Base-by-base conservation (phyloP, 257 asterid species). In the Solanum pinnatisectum region DNA sequence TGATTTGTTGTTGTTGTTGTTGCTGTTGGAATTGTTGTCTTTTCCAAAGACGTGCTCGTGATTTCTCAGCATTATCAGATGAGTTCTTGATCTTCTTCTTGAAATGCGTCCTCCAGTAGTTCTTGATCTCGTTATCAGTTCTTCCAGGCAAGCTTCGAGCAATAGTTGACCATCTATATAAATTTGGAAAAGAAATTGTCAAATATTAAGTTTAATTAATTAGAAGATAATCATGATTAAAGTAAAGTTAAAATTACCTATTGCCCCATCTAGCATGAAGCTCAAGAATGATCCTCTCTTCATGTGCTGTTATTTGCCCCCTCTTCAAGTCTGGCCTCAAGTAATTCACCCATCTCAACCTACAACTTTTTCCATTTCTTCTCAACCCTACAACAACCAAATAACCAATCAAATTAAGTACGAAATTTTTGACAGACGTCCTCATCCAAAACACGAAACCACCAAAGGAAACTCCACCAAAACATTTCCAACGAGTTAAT, bases 281-380 rank as follows among this genome's bases (percentile, higher is more conserved):
- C 84, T 96, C 98, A 65, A 93, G 87, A 65, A 96, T 96, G 52
- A 94, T 44, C 67, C 91, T 94, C 68, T 96, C 98, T 90, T 96
- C 99, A 68, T 94, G 88, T 59, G 99, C 98, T 68, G 98, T 96
- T 35, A 96, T 96, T 90, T 96, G 97, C 1, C 98, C 98, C 87
- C 92, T 96, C 92, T 96, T 96, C n/a, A 96, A 92, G 86, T 95
- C 99, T 42, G 99, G 99, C 94, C 98, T 94, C 94, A 96, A 87
- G 91, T 96, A 96, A 90, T 96, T 96, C 85, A 96, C 98, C 99
- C 99, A 96, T 92, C 99, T 94, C 88, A 96, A 76, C 89, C 99
- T 92, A 84, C 99, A 96, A 40, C 99, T 96, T 68, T 96, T 96
- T 15, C 98, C 99, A 90, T 96, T 96, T 88, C 99, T 96, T 88